A percentile compares a stretch with the other conserved stretches of the same genome.
Conservation (phyloP, 192 early-diverging fungal species). For the Umbelopsis ramanniana region DNA sequence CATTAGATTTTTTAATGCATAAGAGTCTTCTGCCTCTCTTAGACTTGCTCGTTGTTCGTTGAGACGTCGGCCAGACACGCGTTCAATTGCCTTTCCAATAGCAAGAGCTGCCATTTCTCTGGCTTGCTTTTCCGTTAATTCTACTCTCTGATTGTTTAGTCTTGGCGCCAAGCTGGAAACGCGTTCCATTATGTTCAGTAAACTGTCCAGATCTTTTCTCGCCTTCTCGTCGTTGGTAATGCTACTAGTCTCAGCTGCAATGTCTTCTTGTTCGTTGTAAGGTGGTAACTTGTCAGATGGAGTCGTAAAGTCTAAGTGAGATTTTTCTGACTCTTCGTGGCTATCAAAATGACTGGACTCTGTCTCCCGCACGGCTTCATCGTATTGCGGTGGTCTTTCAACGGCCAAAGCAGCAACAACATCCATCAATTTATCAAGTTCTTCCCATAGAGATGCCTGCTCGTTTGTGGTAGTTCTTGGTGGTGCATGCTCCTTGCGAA, state of each 20-base stretch:
- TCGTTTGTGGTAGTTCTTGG: constrained; percentile 19
- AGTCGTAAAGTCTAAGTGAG: constrained; percentile 6
- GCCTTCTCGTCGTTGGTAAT: constrained; percentile 46
- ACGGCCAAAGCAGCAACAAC: constrained; percentile 26
- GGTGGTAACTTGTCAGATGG: constrained; percentile 11
- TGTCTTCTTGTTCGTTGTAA: background rate
- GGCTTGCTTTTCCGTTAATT: constrained; percentile 49
- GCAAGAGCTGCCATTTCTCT: constrained; percentile 47
- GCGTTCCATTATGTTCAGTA: constrained; percentile 56
- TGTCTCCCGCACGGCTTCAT: background rate
- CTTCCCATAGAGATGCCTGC: constrained; percentile 40
- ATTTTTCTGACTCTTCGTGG: constrained; percentile 1
- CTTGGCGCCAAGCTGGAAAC: constrained; percentile 53
- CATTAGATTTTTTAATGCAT: constrained; percentile 51
- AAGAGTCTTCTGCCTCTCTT: constrained; percentile 29
- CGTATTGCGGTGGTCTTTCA: constrained; percentile 34
- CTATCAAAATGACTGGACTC: too few species aligned
- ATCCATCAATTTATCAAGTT: constrained; percentile 44
- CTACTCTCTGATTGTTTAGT: constrained; percentile 58
- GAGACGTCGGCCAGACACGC: constrained; percentile 46
- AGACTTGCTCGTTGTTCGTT: constrained; percentile 43
- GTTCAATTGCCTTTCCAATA: constrained; percentile 47
- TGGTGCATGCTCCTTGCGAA: constrained; percentile 24
- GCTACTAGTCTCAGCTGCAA: background rate
- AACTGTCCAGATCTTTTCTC: constrained; percentile 52